These are phyloP conservation scores for Wickerhamiella occidentalis DNA, from an alignment of 805 yeast genomes.

Conservation along the genomic window DNA sequence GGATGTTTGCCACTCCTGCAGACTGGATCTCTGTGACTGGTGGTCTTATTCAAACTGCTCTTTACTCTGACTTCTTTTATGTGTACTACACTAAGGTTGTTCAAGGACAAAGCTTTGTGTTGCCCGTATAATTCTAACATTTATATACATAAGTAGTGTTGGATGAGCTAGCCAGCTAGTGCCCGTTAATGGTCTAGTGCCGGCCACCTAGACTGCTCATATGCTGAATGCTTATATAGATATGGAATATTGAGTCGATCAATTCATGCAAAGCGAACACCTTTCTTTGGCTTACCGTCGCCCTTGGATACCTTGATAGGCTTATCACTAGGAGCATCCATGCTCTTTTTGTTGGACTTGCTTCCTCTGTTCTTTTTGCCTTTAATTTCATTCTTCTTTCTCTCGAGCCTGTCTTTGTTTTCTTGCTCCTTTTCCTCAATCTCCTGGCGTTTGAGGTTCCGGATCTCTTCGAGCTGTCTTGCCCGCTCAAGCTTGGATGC, in stretches of 20 bases:
- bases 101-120: constrained; percentile 62
- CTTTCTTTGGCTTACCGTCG: background rate
- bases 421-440: constrained; percentile 70
- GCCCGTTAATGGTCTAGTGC: too few species aligned
- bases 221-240: background rate
- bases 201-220: too few species aligned
- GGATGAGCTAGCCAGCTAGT: background rate
- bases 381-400: constrained; percentile 65
- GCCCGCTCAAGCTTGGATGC: constrained; percentile 88
- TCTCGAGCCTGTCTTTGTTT: constrained; percentile 57
- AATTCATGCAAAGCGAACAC: background rate
- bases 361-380: constrained; percentile 42
- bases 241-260: background rate
- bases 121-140: constrained; percentile 36
- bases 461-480: constrained; percentile 73
- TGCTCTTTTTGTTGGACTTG: background rate
- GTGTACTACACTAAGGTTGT: constrained; percentile 71
- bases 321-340: background rate
- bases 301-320: background rate
- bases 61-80: constrained; percentile 93
- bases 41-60: constrained; percentile 72
- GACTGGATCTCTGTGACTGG: constrained; percentile 65
- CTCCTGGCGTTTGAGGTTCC: constrained; percentile 78
- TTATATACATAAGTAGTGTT: too few species aligned
- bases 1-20: constrained; percentile 37